phyloP scores from a whole-genome alignment of 2,329 filamentous ascomycete species.

The Xylariomycetidae sp. region DNA sequence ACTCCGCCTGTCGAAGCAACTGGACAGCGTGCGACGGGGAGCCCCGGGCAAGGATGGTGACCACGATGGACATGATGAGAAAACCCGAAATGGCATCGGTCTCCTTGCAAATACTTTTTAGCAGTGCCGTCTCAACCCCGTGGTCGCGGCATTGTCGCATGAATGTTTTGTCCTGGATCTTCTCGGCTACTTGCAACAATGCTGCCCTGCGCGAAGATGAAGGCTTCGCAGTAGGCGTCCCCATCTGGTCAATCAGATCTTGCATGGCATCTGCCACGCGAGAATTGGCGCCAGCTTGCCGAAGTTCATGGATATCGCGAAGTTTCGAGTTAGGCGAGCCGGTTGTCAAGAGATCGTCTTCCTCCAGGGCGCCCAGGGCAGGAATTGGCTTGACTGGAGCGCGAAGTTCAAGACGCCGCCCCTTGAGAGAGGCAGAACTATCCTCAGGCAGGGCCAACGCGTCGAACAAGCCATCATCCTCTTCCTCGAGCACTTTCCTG shows the following conservation, averaged over 20 bases:
- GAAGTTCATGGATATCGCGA: slow-evolving; percentile 58
- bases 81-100: slow-evolving; percentile 58
- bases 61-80: slow-evolving; percentile 56
- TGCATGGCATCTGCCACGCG: slow-evolving; percentile 61
- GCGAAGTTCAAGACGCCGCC: slow-evolving; percentile 25
- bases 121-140: slow-evolving; percentile 62
- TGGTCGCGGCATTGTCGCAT: slow-evolving; percentile 67
- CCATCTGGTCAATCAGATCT: slow-evolving; percentile 57
- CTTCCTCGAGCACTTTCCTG: slow-evolving; percentile 25
- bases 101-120: slow-evolving; percentile 54
- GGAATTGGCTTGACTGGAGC: slow-evolving; percentile 18
- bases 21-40: slow-evolving; percentile 53
- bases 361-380: slow-evolving; percentile 22
- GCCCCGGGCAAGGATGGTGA: slow-evolving; percentile 56
- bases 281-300: slow-evolving; percentile 60
- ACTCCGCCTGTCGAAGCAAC: slow-evolving; percentile 48
- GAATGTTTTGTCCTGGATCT: slow-evolving; percentile 57
- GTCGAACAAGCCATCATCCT: slow-evolving; percentile 26
- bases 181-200: slow-evolving; percentile 53
- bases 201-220: slow-evolving; percentile 51
- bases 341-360: slow-evolving; percentile 39
- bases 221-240: slow-evolving; percentile 38
- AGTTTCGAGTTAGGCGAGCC: slow-evolving; percentile 43
- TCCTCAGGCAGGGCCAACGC: slow-evolving; percentile 21
- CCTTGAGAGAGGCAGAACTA: slow-evolving; percentile 18